A percentile compares a stretch with the other conserved stretches of the same genome.
Evolutionary conservation across 306 rosid species (phyloP).

Genomic region (Mucuna pruriens): DNA sequence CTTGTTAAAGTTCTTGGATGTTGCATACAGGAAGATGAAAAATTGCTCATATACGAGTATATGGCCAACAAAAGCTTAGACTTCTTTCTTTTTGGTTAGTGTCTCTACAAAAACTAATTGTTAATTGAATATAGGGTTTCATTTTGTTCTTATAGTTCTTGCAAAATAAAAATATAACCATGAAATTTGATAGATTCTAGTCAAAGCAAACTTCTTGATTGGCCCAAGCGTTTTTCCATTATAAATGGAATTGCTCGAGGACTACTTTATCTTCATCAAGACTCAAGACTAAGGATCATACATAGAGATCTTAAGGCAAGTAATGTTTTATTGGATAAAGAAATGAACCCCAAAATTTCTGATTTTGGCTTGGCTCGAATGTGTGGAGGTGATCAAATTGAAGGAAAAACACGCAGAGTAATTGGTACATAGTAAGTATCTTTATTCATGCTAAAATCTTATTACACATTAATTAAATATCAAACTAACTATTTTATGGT

Average conservation of each 20-base stretch:
- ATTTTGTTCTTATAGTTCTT: background rate
- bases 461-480: too few species aligned
- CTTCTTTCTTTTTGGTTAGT: conserved; percentile 12
- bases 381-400: conserved; percentile 3
- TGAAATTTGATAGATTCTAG: background rate
- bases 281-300: conserved; percentile 17
- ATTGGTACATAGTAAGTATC: conserved; percentile 8
- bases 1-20: conserved; percentile 19
- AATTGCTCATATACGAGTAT: background rate
- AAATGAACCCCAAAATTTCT: background rate
- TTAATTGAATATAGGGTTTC: background rate
- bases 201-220: background rate
- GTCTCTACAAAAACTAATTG: background rate
- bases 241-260: conserved; percentile 6
- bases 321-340: conserved; percentile 12
- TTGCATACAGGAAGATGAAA: background rate
- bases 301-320: conserved; percentile 18
- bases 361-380: conserved; percentile 24
- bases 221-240: background rate
- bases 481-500: background rate
- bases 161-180: background rate
- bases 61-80: conserved; percentile 25
- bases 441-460: background rate
- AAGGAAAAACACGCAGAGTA: background rate
- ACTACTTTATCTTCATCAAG: conserved; percentile 22